Evolutionary conservation across 306 rosid genomes (phyloP).

Genomic region (Quercus rubra): DNA sequence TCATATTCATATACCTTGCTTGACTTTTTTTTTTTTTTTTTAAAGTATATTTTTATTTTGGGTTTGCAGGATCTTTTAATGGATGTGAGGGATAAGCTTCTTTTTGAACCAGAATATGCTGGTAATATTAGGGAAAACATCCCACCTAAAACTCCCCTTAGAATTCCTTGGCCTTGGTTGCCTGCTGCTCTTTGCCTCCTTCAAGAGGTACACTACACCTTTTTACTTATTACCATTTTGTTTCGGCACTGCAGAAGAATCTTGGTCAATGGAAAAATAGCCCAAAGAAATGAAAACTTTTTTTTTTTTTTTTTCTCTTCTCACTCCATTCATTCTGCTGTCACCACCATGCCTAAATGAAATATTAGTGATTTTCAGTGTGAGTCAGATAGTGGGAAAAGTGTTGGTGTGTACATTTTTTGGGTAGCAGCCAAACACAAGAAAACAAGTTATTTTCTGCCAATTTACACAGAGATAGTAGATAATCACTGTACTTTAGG

Average conservation of each 20-base stretch:
- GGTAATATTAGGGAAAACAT: slow-evolving; percentile 76
- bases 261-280: too few species aligned
- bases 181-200: slow-evolving; percentile 92
- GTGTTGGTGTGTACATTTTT: too few species aligned
- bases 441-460: too few species aligned
- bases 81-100: slow-evolving; percentile 98
- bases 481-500: not conserved
- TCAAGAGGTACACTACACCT: slow-evolving; percentile 64
- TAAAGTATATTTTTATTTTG: not conserved
- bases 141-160: slow-evolving; percentile 78
- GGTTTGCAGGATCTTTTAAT: slow-evolving; percentile 67
- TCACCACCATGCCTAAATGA: too few species aligned
- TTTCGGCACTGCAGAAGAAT: too few species aligned
- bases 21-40: slow-evolving; percentile 5
- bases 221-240: too few species aligned
- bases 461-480: not conserved
- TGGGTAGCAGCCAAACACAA: too few species aligned
- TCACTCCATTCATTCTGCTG: too few species aligned
- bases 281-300: too few species aligned
- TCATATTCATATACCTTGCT: not conserved
- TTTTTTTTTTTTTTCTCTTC: too few species aligned
- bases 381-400: too few species aligned
- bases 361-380: too few species aligned
- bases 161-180: slow-evolving; percentile 88
- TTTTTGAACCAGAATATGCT: slow-evolving; percentile 92